Conservation (phyloP, 345 rosid genomes). For the Bretschneidera sinensis region DNA sequence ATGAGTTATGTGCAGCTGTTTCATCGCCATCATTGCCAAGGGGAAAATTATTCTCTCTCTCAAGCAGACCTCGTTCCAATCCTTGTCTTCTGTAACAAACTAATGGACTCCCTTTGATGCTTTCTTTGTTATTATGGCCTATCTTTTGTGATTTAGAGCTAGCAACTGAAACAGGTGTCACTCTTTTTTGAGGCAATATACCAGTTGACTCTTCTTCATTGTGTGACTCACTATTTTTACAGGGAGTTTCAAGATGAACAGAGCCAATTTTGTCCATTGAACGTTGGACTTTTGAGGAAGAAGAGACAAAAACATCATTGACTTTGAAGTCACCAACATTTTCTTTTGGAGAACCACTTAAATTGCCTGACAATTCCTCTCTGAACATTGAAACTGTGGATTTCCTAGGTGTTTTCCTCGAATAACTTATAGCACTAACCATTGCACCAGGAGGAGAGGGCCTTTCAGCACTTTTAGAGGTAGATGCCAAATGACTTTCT, state of each 20-base stretch:
- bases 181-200: constrained; percentile 33
- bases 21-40: constrained; percentile 17
- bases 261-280: constrained; percentile 16
- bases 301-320: constrained; percentile 18
- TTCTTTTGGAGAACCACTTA: constrained; percentile 23
- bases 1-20: constrained; percentile 20
- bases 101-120: constrained; percentile 24
- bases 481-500: constrained; percentile 18
- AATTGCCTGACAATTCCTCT: constrained; percentile 24
- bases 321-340: constrained; percentile 15
- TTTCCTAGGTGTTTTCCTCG: constrained; percentile 43
- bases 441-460: constrained; percentile 20
- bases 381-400: constrained; percentile 33
- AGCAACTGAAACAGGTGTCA: constrained; percentile 26
- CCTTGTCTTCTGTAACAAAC: constrained; percentile 22
- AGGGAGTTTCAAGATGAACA: constrained; percentile 25
- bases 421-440: constrained; percentile 31
- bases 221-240: constrained; percentile 21
- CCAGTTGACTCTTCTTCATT: constrained; percentile 24
- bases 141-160: constrained; percentile 28
- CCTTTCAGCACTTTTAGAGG: constrained; percentile 28
- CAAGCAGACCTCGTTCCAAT: constrained; percentile 17
- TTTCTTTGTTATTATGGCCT: constrained; percentile 25
- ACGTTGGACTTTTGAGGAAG: constrained; percentile 30
- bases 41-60: constrained; percentile 16